Percentiles rank a stretch among this genome's conserved stretches.
phyloP scores from a whole-genome alignment of 305 asterid species.

The Fraxinus velutina region DNA sequence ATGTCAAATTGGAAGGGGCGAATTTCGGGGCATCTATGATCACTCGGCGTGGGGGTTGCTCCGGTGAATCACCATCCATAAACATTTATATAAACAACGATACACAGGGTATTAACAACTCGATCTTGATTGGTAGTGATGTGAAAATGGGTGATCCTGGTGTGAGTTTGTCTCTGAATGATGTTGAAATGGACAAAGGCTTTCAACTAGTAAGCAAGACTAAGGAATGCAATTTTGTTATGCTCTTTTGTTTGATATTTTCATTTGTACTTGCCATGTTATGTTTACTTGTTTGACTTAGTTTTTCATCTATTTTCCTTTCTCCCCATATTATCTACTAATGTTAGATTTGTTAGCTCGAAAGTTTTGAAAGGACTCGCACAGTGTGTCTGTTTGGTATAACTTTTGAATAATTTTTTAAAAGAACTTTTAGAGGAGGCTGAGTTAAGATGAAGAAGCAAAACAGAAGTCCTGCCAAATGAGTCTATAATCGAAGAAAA shows the following conservation, averaged over 20 bases:
- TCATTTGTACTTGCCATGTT: slow-evolving; percentile 29
- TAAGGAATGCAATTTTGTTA: slow-evolving; percentile 28
- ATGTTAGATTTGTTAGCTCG: background rate
- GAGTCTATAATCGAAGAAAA: background rate
- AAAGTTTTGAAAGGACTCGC: background rate
- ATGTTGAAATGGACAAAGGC: slow-evolving; percentile 52
- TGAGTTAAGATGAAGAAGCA: background rate
- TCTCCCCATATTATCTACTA: background rate
- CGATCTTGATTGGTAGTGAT: slow-evolving; percentile 56
- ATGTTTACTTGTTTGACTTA: slow-evolving; percentile 22
- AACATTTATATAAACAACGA: slow-evolving; percentile 69
- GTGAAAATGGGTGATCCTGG: slow-evolving; percentile 74
- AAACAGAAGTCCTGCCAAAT: background rate
- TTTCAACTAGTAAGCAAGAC: slow-evolving; percentile 29
- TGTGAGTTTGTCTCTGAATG: slow-evolving; percentile 47
- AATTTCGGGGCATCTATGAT: slow-evolving; percentile 59
- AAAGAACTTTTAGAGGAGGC: background rate
- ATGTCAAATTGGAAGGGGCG: slow-evolving; percentile 51
- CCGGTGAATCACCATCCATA: slow-evolving; percentile 37
- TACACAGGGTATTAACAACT: slow-evolving; percentile 67
- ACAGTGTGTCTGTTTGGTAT: background rate
- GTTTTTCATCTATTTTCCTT: background rate
- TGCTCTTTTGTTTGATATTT: slow-evolving; percentile 21
- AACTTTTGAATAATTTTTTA: background rate
- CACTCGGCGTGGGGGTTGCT: slow-evolving; percentile 24